phyloP scores from a whole-genome alignment of 2,329 filamentous ascomycete genomes.

The Cladophialophora exuberans region DNA sequence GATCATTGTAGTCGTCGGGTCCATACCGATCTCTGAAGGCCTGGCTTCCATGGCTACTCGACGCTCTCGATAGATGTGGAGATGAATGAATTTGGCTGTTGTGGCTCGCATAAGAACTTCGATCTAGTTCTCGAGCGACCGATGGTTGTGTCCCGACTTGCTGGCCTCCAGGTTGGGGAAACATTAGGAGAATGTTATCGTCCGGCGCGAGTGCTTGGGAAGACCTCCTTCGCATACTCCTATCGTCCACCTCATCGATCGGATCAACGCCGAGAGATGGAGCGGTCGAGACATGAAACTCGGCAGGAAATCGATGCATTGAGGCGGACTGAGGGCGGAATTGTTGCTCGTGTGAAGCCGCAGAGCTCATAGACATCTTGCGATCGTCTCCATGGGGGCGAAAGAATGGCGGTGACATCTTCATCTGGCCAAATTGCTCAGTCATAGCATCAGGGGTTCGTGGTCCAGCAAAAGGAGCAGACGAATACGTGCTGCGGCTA shows the following conservation, averaged over 20 bases:
- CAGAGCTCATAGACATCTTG: slow-evolving; percentile 17
- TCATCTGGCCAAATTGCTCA: slow-evolving; percentile 22
- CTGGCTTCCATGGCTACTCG: slow-evolving; percentile 16
- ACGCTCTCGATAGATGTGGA: slow-evolving; percentile 7
- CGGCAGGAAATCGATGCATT: background rate
- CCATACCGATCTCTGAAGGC: slow-evolving; percentile 24
- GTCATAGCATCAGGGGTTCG: slow-evolving; percentile 17
- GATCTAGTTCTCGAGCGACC: slow-evolving; percentile 10
- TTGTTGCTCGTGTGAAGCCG: slow-evolving; percentile 15
- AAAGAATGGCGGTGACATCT: slow-evolving; percentile 4
- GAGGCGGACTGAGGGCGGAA: slow-evolving; percentile 4
- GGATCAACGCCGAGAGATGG: slow-evolving; percentile 7
- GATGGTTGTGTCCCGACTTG: background rate
- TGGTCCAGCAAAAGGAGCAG: slow-evolving; percentile 13
- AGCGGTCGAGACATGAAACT: slow-evolving; percentile 1
- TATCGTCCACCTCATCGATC: slow-evolving; percentile 20
- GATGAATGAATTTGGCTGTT: slow-evolving; percentile 15
- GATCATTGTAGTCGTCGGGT: slow-evolving; percentile 26
- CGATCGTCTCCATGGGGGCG: slow-evolving; percentile 15
- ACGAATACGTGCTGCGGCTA: slow-evolving; percentile 30
- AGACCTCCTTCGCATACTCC: slow-evolving; percentile 28
- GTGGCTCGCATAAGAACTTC: background rate
- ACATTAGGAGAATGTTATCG: slow-evolving; percentile 31
- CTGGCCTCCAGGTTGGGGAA: slow-evolving; percentile 19
- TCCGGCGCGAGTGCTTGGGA: slow-evolving; percentile 28